Evolutionary conservation across 768 basidiomycete species (phyloP), one percentile per base, ranked within the genome.

Genomic region (Podaxis pistillaris): DNA sequence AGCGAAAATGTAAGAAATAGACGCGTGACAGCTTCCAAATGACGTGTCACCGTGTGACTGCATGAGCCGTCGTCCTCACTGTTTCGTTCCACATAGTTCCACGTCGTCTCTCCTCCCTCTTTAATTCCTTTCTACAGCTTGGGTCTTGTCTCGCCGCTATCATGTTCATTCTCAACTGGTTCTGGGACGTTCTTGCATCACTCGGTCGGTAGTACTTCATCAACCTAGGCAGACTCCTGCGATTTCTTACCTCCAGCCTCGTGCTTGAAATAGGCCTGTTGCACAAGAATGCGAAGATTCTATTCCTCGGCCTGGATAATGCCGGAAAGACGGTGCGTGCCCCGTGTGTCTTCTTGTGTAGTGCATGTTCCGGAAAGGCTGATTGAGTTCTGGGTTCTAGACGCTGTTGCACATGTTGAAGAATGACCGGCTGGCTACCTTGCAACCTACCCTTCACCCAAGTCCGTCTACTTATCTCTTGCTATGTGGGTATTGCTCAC

Each of bases 201-300:
- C 90, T 98, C 49, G 96, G 96, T 98, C 73, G 62, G 86, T 76
- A 26, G 9, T 11, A 22, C 13, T 19, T 36, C 8, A 15, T 6
- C 15, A 33, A 24, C n/a, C 52, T 58, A 15, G 44, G 17, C 38
- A 46, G 33, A 11, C 50, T 44, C 41, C 19, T 12, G 19, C 49
- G 28, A 15, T 36, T 30, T 65, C 65, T 64, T 62, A 65, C 63
- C 60, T 63, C 33, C 49, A 63, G 64, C 38, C 50, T 60, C 38
- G 41, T 64, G 38, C 53, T 36, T 61, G 44, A 38, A 53, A 38
- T 66, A 96, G 94, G 94, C 67, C 83, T 96, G 69, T 71, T 90
- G 79, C 92, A 95, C 83, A 97, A 99, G 90, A 98, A 97, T 74
- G 97, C 97, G 67, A 99, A 98, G 86, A 97, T 99, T 74, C 86